These are phyloP conservation scores for Candida sithepensis DNA, from an alignment of 805 yeast genomes.

Conservation along the genomic window DNA sequence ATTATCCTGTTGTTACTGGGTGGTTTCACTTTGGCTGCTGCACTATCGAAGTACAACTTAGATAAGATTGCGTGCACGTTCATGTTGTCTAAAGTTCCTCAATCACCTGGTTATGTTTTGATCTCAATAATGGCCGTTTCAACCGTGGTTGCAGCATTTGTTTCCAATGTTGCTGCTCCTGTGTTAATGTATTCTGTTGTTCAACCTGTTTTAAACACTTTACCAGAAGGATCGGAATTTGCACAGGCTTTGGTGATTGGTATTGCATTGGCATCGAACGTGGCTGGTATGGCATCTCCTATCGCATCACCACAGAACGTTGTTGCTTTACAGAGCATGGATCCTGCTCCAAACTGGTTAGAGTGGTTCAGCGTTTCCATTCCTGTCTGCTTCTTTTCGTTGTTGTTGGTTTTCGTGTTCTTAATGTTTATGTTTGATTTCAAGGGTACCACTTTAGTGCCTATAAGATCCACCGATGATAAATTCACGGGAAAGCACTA, in stretches of 20 bases:
- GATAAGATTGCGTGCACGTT: conserved; percentile 83
- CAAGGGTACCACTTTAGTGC: conserved; percentile 43
- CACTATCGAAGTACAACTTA: conserved; percentile 83
- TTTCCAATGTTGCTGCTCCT: conserved; percentile 96
- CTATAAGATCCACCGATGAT: conserved; percentile 62
- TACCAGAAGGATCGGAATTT: conserved; percentile 74
- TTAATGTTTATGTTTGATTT: conserved; percentile 60
- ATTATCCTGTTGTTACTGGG: conserved; percentile 87
- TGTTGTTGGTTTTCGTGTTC: conserved; percentile 69
- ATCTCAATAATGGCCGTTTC: conserved; percentile 85
- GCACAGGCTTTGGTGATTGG: conserved; percentile 85
- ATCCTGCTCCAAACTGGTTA: conserved; percentile 80
- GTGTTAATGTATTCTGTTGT: conserved; percentile 87
- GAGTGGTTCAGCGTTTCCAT: conserved; percentile 89
- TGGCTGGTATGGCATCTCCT: conserved; percentile 98
- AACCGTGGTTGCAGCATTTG: conserved; percentile 88
- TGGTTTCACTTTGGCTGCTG: conserved; percentile 94
- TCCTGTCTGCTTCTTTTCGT: conserved; percentile 68
- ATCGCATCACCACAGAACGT: conserved; percentile 96
- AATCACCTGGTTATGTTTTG: conserved; percentile 73
- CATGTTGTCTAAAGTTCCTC: conserved; percentile 79
- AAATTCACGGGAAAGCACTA: conserved; percentile 69
- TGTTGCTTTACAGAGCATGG: conserved; percentile 84
- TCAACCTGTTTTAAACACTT: conserved; percentile 81
- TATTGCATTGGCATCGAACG: conserved; percentile 86